Base-by-base conservation (phyloP, 2,329 filamentous ascomycete species). In the Monosporascus sp. region DNA sequence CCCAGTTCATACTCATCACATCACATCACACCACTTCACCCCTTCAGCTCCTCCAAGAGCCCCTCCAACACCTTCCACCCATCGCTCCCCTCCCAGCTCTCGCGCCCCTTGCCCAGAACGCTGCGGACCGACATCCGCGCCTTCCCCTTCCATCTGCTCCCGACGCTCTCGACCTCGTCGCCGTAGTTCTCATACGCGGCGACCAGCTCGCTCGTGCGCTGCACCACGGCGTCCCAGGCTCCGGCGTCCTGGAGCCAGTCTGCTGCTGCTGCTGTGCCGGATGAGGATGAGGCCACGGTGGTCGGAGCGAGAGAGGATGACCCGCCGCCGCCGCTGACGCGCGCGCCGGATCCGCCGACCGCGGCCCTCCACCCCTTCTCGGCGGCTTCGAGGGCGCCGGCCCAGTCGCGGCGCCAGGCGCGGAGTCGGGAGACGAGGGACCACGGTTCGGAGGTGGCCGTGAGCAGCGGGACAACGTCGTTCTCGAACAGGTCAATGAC, bases 361-460 rank as follows among this genome's bases (percentile, higher is more conserved):
- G 87, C 82, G 0, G 88, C 84, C 2, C 94, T 82, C 92, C 93
- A 99, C 0, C 87, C 90, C 66, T 93, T 92, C 72, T 97, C 94
- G 31, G 92, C 83, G 1, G 89, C 90, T 6, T 91, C 88, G 1
- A 97, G 77, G 5, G 92, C 89, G 2, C 84, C 85, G 0, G 75
- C 72, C 1, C 87, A 88, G 50, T 89, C 87, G 3, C 81, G 72
- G 7, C 84, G 81, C 84, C 90, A 97, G 15, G 86, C 76, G 5
- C 89, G 83, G 17, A 95, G 75, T 5, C 84, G 83, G 0, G 85
- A 80, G 0, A 95, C 77, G 0, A 95, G 73, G 2, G 80, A 77
- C 90, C 92, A 97, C 1, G 96, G 81, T 25, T 85, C 81, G 0
- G 86, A 81, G 2, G 89, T 86, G 25, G 80, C 77, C 0, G 94